These are phyloP conservation scores for Asterophora parasitica DNA, from an alignment of 768 basidiomycete species.

Conservation along the genomic window DNA sequence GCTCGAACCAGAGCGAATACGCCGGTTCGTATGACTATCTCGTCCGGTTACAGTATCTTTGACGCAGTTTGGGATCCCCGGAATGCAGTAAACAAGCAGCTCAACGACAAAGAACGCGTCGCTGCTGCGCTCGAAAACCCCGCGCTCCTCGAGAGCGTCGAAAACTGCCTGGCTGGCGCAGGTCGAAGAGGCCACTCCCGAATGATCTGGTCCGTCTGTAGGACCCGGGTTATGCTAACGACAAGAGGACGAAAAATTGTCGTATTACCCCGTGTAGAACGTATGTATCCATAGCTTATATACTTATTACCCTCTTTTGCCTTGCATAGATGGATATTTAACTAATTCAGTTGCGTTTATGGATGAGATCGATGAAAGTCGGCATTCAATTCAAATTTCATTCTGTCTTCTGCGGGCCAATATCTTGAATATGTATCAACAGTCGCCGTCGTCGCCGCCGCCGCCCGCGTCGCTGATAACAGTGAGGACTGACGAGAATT, in stretches of 20 bases:
- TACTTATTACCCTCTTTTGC: conserved; percentile 5
- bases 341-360: no score
- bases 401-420: no score
- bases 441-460: no score
- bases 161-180: conserved; percentile 48
- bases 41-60: not conserved
- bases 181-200: conserved; percentile 26
- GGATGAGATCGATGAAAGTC: no score
- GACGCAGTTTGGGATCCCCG: not conserved
- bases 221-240: not conserved
- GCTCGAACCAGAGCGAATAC: conserved; percentile 93
- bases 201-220: conserved; percentile 3
- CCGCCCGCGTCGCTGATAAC: no score
- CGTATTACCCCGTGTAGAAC: not conserved
- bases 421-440: no score
- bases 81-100: conserved; percentile 86
- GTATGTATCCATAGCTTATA: conserved; percentile 19
- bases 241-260: not conserved
- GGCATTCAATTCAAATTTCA: no score
- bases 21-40: conserved; percentile 51
- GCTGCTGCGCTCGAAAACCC: conserved; percentile 95
- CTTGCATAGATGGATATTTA: not conserved
- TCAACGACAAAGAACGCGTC: conserved; percentile 98
- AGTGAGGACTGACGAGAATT: no score
- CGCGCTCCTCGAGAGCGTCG: conserved; percentile 79